Percentiles rank a stretch among this genome's conserved stretches.
phyloP scores from a whole-genome alignment of 1,284 basidiomycete genomes.

The Taiwanofungus camphoratus region DNA sequence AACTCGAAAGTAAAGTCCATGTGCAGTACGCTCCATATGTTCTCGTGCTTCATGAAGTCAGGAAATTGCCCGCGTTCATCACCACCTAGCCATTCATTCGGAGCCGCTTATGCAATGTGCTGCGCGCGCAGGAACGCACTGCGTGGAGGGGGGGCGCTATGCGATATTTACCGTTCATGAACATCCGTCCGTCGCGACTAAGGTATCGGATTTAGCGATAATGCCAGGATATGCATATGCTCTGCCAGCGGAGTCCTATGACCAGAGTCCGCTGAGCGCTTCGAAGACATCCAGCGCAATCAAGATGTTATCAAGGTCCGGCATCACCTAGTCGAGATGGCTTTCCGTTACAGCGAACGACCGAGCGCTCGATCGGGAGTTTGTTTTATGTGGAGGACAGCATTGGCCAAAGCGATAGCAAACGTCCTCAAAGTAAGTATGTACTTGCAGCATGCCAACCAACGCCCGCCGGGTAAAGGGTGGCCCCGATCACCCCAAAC shows the following conservation, averaged over 20 bases:
- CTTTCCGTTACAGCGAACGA: background rate
- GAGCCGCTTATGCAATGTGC: conserved; percentile 1
- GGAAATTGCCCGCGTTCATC: background rate
- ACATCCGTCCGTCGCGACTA: background rate
- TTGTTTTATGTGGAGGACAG: background rate
- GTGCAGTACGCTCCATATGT: conserved; percentile 1
- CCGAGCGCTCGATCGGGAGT: background rate
- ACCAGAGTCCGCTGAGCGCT: conserved; percentile 7
- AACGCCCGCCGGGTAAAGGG: too few species aligned
- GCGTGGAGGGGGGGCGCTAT: conserved; percentile 8
- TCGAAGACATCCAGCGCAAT: background rate
- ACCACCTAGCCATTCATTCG: conserved; percentile 2
- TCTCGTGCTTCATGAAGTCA: conserved; percentile 1
- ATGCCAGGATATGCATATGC: too few species aligned
- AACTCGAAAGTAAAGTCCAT: background rate
- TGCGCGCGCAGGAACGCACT: background rate
- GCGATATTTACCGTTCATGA: conserved; percentile 3
- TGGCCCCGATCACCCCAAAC: too few species aligned
- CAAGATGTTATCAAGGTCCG: too few species aligned
- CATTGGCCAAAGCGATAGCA: background rate
- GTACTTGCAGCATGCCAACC: too few species aligned
- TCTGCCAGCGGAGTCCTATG: conserved; percentile 7
- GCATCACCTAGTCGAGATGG: background rate
- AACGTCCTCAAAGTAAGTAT: too few species aligned
- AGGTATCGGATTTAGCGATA: too few species aligned